Conservation (phyloP, 352 stramenopile species). For the Globisporangium acanthophoron region DNA sequence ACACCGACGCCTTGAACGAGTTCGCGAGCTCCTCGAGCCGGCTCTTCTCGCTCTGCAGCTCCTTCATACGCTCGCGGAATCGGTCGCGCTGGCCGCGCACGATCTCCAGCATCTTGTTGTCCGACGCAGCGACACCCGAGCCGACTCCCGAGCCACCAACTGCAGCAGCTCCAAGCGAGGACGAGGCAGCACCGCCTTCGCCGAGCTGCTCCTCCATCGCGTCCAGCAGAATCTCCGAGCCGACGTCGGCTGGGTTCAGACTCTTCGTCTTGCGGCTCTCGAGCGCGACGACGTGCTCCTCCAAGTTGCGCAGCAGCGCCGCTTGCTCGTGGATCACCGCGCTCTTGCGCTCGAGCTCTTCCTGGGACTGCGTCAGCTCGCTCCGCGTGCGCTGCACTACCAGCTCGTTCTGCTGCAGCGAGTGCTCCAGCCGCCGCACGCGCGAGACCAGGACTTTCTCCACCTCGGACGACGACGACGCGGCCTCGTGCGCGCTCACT, state of each 20-base stretch:
- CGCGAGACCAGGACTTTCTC: slow-evolving; percentile 64
- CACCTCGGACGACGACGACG: slow-evolving; percentile 22
- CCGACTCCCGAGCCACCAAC: slow-evolving; percentile 2
- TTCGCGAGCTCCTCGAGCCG: slow-evolving; percentile 61
- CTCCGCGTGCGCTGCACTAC: slow-evolving; percentile 24
- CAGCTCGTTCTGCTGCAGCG: slow-evolving; percentile 61
- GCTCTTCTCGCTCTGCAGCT: slow-evolving; percentile 66
- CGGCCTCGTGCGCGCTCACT: slow-evolving; percentile 15
- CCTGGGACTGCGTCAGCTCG: slow-evolving; percentile 27
- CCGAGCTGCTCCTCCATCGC: slow-evolving; percentile 60
- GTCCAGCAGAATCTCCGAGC: slow-evolving; percentile 65
- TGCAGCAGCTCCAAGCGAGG: neutral
- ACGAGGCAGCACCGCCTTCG: neutral
- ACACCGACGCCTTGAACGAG: slow-evolving; percentile 54
- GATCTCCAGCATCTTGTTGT: slow-evolving; percentile 84
- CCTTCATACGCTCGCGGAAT: slow-evolving; percentile 81
- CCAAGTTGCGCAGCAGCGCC: slow-evolving; percentile 42
- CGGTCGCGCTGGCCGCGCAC: slow-evolving; percentile 75
- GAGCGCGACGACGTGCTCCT: slow-evolving; percentile 61
- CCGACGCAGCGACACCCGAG: slow-evolving; percentile 14
- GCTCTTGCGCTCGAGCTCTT: slow-evolving; percentile 26
- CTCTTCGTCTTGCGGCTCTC: slow-evolving; percentile 32
- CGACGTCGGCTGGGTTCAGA: slow-evolving; percentile 35
- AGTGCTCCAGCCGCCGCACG: slow-evolving; percentile 64
- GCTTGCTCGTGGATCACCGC: slow-evolving; percentile 47